A percentile compares a stretch with the other conserved stretches of the same genome.
phyloP scores from a whole-genome alignment of 306 rosid species.

The Prinsepia uniflora region DNA sequence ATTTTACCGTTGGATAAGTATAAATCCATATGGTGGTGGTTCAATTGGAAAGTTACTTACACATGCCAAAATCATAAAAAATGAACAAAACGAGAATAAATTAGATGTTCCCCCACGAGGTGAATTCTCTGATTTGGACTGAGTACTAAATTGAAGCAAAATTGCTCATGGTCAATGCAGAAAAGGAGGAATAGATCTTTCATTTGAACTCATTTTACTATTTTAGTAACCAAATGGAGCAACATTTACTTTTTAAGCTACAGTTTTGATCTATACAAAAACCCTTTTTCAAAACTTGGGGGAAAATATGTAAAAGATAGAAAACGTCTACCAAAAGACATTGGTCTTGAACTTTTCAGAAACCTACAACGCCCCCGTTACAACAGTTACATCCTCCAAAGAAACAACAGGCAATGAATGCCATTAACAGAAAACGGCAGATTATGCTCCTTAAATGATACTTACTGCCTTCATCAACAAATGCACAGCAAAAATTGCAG shows the following conservation, averaged over 20 bases:
- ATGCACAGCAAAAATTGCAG: constrained; percentile 31
- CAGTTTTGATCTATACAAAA: constrained; percentile 31
- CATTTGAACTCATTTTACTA: not conserved
- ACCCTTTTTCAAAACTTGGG: constrained; percentile 28
- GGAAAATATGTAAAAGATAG: not conserved
- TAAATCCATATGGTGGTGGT: no score
- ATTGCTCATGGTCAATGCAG: not conserved
- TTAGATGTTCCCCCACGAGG: no score
- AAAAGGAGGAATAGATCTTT: not conserved
- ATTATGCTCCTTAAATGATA: constrained; percentile 27
- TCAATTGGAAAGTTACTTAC: no score
- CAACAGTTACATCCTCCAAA: constrained; percentile 33
- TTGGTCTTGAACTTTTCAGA: constrained; percentile 10
- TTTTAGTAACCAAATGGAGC: constrained; percentile 2
- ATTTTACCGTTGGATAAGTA: no score
- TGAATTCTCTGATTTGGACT: no score
- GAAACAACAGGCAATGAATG: constrained; percentile 34
- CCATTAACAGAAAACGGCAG: constrained; percentile 23
- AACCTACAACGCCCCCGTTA: constrained; percentile 33
- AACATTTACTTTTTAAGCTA: constrained; percentile 17
- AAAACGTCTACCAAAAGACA: constrained; percentile 25
- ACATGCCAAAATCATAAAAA: no score
- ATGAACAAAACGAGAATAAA: no score
- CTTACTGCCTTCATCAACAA: constrained; percentile 25
- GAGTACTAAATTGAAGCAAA: no score